These are phyloP conservation scores for Apiotrichum mycotoxinovorans DNA, from an alignment of 1,284 basidiomycete species.

Conservation along the genomic window DNA sequence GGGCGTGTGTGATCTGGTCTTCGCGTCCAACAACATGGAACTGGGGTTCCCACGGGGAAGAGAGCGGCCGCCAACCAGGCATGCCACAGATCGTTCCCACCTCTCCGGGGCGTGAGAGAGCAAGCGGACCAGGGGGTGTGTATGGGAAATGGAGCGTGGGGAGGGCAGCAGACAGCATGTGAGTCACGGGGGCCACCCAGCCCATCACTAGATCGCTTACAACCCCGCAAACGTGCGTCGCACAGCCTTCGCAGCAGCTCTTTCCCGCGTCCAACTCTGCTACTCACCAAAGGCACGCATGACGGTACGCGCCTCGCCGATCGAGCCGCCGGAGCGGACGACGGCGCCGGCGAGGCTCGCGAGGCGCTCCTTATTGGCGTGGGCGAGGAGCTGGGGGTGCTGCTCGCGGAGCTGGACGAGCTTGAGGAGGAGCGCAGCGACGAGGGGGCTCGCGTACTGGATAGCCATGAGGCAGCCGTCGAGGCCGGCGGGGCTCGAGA, in stretches of 20 bases:
- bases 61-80: too few relatives aligned
- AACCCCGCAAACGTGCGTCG: background rate
- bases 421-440: constrained; percentile 37
- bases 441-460: constrained; percentile 42
- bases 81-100: too few relatives aligned
- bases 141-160: too few relatives aligned
- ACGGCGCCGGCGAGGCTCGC: constrained; percentile 33
- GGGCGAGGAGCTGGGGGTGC: constrained; percentile 16
- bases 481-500: constrained; percentile 38
- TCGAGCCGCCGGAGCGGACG: constrained; percentile 30
- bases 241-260: background rate
- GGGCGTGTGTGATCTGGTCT: too few relatives aligned
- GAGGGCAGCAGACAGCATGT: too few relatives aligned
- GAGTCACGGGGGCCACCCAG: too few relatives aligned
- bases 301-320: constrained; percentile 45
- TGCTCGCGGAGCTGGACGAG: constrained; percentile 29
- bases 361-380: constrained; percentile 15
- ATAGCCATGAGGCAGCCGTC: constrained; percentile 45
- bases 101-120: too few relatives aligned
- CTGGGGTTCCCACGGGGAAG: too few relatives aligned
- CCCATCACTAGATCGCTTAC: too few relatives aligned
- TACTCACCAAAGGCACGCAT: constrained; percentile 46
- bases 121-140: too few relatives aligned
- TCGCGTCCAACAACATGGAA: too few relatives aligned
- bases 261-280: too few relatives aligned